These are phyloP conservation scores for Acacia acuminata DNA, from an alignment of 306 rosid genomes.

Conservation along the genomic window DNA sequence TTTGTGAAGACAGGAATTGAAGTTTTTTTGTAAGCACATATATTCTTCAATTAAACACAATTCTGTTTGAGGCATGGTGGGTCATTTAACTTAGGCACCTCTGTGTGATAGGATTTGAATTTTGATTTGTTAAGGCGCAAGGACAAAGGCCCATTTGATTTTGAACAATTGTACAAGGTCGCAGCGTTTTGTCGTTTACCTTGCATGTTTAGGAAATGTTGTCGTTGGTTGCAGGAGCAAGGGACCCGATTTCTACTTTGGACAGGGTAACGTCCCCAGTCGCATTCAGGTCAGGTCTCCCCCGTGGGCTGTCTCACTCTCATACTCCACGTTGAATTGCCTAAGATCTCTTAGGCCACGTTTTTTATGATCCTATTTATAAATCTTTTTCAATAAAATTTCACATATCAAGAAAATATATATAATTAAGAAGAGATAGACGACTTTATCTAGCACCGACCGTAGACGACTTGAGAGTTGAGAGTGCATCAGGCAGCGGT, in stretches of 20 bases:
- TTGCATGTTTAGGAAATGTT: conserved; percentile 3
- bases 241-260: conserved; percentile 18
- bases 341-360: neutral
- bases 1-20: neutral
- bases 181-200: neutral
- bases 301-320: conserved; percentile 24
- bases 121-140: too few relatives aligned
- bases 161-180: neutral
- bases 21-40: too few relatives aligned
- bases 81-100: too few relatives aligned
- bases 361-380: too few relatives aligned
- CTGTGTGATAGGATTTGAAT: too few relatives aligned
- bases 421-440: neutral
- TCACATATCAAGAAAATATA: too few relatives aligned
- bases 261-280: conserved; percentile 32
- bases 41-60: too few relatives aligned
- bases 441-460: neutral
- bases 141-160: neutral
- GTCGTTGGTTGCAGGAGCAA: conserved; percentile 38
- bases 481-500: neutral
- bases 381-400: too few relatives aligned
- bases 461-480: neutral
- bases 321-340: conserved; percentile 6
- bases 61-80: too few relatives aligned
- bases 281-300: conserved; percentile 42